Base-by-base conservation (phyloP, 1,139 yeast species). In the Suhomyces maxii region DNA sequence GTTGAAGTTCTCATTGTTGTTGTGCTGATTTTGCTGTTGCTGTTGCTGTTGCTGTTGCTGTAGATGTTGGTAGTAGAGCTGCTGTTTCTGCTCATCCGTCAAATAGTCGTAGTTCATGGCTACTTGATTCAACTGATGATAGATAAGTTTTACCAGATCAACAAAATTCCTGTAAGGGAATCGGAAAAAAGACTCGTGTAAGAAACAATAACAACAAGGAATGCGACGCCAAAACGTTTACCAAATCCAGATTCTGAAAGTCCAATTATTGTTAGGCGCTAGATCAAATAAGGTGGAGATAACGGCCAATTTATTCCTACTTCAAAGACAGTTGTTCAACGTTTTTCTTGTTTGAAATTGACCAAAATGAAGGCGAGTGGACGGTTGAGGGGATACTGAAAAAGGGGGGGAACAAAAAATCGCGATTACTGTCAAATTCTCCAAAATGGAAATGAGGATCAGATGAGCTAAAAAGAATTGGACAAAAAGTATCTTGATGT, bases 71-170 rank as follows among this genome's bases (percentile, higher is more conserved):
- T 53, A 54, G 48, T 64, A 67, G 41, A 64, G 66, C 55, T 63
- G 70, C 47, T 65, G 70, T 58, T 67, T 68, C 56, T 68, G 71
- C 47, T 66, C 68, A 31, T 67, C 70, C 12, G 68, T 57, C 36
- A 67, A 57, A 41, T 64, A 59, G 45, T 66, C 71, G 56, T 60
- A 68, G 48, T 68, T 62, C 73, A 68, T 68, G 42, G 42, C 37
- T 18, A 18, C 23, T 18, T 28, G 31, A 28, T 9, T 9, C 7
- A 28, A 28, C 31, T 9, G 31, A 9, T 28, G 31, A 28, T 28
- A 28, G 9, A 9, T 9, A 28, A 28, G n/a, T 9, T 28, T 28
- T 18, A 18, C 31, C 31, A 28, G 31, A 28, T 28, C 31, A 28
- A 28, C 31, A 28, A 28, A 28, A 28, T 9, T 28, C 31, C 23